Percentiles rank a stretch among this genome's conserved stretches.
Evolutionary conservation across 192 early-diverging fungal species (phyloP).

Genomic region (Podochytrium sp.): DNA sequence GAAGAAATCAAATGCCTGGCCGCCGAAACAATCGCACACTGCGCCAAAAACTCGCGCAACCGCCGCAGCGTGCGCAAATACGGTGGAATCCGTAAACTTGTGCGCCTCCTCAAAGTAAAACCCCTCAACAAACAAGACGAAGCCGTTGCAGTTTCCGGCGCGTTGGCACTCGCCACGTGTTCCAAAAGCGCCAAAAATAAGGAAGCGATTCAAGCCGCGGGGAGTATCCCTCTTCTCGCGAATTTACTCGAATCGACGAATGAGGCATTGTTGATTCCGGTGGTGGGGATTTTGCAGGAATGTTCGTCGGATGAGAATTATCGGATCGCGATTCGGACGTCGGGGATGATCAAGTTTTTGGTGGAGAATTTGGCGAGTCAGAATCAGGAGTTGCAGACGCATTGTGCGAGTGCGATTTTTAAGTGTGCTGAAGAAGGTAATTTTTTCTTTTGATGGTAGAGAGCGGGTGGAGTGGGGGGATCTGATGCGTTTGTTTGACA

Average conservation of each 20-base stretch:
- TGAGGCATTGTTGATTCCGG: slow-evolving; percentile 63
- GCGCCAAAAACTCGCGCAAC: slow-evolving; percentile 67
- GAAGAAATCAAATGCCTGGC: slow-evolving; percentile 67
- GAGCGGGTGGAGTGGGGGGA: background rate
- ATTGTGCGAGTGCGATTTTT: slow-evolving; percentile 68
- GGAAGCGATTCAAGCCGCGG: slow-evolving; percentile 64
- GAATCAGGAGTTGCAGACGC: slow-evolving; percentile 65
- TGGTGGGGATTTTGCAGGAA: slow-evolving; percentile 67
- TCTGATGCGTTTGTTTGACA: slow-evolving; percentile 24
- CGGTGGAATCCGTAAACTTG: slow-evolving; percentile 63
- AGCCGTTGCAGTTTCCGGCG: slow-evolving; percentile 62
- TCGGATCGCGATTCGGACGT: slow-evolving; percentile 56
- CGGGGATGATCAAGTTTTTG: slow-evolving; percentile 67
- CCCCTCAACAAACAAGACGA: slow-evolving; percentile 49
- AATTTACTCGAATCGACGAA: slow-evolving; percentile 60
- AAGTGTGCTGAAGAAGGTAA: slow-evolving; percentile 70
- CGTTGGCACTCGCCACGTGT: slow-evolving; percentile 61
- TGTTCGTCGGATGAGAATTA: slow-evolving; percentile 67
- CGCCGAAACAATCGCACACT: slow-evolving; percentile 67
- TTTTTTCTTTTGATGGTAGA: slow-evolving; percentile 33
- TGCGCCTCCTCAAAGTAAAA: slow-evolving; percentile 55
- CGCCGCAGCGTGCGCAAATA: slow-evolving; percentile 58
- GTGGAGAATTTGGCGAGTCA: slow-evolving; percentile 64
- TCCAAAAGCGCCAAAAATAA: slow-evolving; percentile 67
- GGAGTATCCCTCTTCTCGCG: slow-evolving; percentile 62